Percentiles rank a stretch among this genome's conserved stretches.
Conservation (phyloP, 163 green algal genomes). For the Prototheca wickerhamii region DNA sequence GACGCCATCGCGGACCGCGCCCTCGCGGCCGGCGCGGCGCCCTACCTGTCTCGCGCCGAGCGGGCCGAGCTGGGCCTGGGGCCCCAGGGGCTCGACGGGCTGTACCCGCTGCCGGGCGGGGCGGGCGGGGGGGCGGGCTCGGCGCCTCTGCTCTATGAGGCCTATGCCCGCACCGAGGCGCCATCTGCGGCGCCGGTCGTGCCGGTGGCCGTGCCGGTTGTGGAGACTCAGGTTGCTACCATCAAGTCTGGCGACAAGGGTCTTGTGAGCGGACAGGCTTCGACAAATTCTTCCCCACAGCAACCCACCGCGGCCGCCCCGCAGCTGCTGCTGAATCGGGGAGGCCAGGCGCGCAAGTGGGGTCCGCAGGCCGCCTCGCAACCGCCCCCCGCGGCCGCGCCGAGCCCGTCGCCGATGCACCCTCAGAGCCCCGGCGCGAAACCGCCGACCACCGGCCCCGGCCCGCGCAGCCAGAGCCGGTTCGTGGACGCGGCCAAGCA, state of each 20-base stretch:
- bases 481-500: constrained; percentile 34
- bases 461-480: constrained; percentile 6
- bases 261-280: too few species aligned
- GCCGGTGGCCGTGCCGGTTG: neutral
- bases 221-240: too few species aligned
- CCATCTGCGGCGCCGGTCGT: neutral
- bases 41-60: constrained; percentile 53
- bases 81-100: constrained; percentile 3
- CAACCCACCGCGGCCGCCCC: neutral
- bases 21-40: constrained; percentile 27
- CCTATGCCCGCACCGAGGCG: constrained; percentile 17
- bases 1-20: neutral
- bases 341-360: constrained; percentile 33
- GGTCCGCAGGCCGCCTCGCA: constrained; percentile 23
- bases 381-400: neutral
- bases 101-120: neutral
- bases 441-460: neutral
- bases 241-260: too few species aligned
- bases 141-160: constrained; percentile 16
- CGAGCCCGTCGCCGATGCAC: neutral
- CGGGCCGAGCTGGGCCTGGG: constrained; percentile 29
- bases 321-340: neutral
- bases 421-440: neutral
- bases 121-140: neutral
- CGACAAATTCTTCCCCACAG: too few species aligned